Conservation (phyloP, 2,329 filamentous ascomycete species). For the Albophoma yamanashiensis region DNA sequence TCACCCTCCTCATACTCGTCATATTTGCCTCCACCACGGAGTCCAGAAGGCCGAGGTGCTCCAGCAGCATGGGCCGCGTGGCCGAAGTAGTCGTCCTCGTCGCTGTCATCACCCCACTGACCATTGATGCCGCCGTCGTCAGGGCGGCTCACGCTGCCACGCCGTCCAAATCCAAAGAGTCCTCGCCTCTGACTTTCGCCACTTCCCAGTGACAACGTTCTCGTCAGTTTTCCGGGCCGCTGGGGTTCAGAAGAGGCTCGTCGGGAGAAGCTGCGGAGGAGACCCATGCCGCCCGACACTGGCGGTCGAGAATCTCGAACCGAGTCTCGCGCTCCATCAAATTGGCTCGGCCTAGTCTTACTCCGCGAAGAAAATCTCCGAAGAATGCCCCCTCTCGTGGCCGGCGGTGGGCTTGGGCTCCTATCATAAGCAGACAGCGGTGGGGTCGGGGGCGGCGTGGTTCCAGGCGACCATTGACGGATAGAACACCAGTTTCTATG, state of each 20-base stretch:
- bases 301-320: conserved; percentile 36
- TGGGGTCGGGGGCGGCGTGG: conserved; percentile 62
- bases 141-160: conserved; percentile 25
- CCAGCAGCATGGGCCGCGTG: conserved; percentile 9
- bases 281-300: conserved; percentile 29
- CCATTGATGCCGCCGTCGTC: conserved; percentile 47
- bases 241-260: conserved; percentile 23
- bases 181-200: conserved; percentile 35
- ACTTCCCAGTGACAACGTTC: conserved; percentile 51
- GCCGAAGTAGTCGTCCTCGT: conserved; percentile 21
- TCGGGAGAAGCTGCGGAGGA: conserved; percentile 34
- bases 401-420: conserved; percentile 26
- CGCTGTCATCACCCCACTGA: conserved; percentile 35
- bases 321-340: conserved; percentile 25
- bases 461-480: conserved; percentile 68
- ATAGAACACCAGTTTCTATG: conserved; percentile 96
- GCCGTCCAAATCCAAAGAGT: conserved; percentile 30
- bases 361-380: conserved; percentile 30
- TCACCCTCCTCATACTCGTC: conserved; percentile 45
- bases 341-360: conserved; percentile 22
- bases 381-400: conserved; percentile 26
- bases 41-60: conserved; percentile 16
- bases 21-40: conserved; percentile 29
- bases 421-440: conserved; percentile 36
- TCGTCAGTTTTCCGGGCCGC: conserved; percentile 32